Conservation (phyloP, 2,329 filamentous ascomycete species). For the Nemania sp. region DNA sequence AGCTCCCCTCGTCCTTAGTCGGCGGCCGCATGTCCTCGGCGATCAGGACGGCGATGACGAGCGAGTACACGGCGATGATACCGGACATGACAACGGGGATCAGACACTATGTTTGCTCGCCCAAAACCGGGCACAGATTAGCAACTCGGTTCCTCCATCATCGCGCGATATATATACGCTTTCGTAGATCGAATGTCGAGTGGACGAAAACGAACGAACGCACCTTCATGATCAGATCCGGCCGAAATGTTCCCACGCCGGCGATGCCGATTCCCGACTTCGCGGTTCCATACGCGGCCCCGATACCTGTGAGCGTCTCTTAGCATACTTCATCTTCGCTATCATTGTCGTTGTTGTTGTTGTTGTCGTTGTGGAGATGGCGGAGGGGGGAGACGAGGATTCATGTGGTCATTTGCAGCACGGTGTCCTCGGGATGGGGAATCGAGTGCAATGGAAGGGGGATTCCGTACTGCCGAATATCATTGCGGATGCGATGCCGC, state of each 20-base stretch:
- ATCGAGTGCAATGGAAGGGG: conserved; percentile 1
- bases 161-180: too few species aligned
- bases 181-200: too few species aligned
- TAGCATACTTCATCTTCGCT: conserved; percentile 26
- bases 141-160: neutral
- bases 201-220: too few species aligned
- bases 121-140: neutral
- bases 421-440: neutral
- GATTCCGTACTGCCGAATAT: conserved; percentile 73
- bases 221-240: conserved; percentile 88
- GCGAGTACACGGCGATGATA: conserved; percentile 97
- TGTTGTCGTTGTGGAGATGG: too few species aligned
- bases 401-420: neutral
- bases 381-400: too few species aligned
- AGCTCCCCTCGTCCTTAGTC: conserved; percentile 51
- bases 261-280: conserved; percentile 89
- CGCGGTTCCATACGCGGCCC: conserved; percentile 84
- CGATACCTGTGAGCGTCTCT: conserved; percentile 54
- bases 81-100: conserved; percentile 97
- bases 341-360: too few species aligned
- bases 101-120: conserved; percentile 63
- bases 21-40: conserved; percentile 83
- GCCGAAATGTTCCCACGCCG: conserved; percentile 81
- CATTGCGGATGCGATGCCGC: conserved; percentile 80
- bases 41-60: conserved; percentile 96